A percentile compares a stretch with the other conserved stretches of the same genome.
Conservation (phyloP, 495 filamentous ascomycete species). For the Hypoxylon perforatum region DNA sequence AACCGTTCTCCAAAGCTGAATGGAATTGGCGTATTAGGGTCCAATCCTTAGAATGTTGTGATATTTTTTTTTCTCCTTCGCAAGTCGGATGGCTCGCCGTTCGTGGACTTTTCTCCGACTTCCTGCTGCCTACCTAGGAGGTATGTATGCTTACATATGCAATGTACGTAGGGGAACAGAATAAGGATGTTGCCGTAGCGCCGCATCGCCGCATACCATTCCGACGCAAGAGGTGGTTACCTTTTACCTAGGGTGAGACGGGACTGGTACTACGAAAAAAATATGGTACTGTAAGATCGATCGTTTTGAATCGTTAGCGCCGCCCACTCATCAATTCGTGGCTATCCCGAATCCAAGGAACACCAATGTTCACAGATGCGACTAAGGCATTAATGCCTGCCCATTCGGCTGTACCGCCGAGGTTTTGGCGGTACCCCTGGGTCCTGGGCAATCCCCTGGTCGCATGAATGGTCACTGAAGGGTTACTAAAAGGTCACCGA, state of each 20-base stretch:
- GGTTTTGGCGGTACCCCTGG: conserved; percentile 29
- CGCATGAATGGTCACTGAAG: conserved; percentile 16
- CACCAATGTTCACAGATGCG: conserved; percentile 32
- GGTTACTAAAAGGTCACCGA: not conserved
- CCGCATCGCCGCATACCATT: conserved; percentile 1
- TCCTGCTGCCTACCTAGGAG: conserved; percentile 2
- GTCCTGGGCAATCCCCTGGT: not conserved
- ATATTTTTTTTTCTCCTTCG: conserved; percentile 7
- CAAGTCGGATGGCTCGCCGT: conserved; percentile 33
- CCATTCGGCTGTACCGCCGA: conserved; percentile 41
- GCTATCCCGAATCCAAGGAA: conserved; percentile 44
- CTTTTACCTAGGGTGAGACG: too few species aligned
- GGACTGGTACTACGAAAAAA: not conserved
- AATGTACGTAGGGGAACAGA: conserved; percentile 1
- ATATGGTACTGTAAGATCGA: conserved; percentile 30
- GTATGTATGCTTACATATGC: conserved; percentile 1
- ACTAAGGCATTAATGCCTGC: conserved; percentile 11
- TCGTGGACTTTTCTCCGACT: conserved; percentile 15
- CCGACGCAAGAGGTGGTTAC: too few species aligned
- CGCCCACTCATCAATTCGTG: conserved; percentile 37
- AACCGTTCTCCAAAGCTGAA: conserved; percentile 22
- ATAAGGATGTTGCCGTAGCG: conserved; percentile 17
- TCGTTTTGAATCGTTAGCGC: conserved; percentile 36
- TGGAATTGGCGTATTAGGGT: conserved; percentile 3
- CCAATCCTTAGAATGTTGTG: conserved; percentile 17